Evolutionary conservation across 176 grass and related monocot genomes (phyloP).

Genomic region (Cenchrus fungigraminus): DNA sequence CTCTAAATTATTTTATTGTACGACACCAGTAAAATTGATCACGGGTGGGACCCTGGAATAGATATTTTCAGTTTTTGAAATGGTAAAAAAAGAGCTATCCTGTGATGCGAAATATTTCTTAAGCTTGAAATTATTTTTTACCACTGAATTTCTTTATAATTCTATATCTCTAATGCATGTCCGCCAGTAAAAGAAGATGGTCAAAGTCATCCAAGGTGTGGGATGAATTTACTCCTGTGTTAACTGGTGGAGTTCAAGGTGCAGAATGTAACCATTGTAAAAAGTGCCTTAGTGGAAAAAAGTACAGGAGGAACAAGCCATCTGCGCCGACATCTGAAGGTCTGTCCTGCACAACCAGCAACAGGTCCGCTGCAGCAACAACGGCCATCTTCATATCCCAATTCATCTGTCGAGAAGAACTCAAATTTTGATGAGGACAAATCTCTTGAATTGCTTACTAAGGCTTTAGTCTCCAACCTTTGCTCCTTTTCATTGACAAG

Average conservation of each 20-base stretch:
- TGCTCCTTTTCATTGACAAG: constrained; percentile 14
- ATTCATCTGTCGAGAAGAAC: neutral
- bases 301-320: constrained; percentile 28
- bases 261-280: constrained; percentile 28
- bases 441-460: neutral
- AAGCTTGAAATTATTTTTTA: neutral
- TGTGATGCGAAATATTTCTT: too few relatives aligned
- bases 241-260: neutral
- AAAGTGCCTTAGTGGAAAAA: neutral
- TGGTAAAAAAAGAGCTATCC: neutral
- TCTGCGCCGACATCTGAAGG: constrained; percentile 17
- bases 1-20: neutral
- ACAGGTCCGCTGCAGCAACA: neutral
- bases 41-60: neutral
- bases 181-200: neutral
- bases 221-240: constrained; percentile 6
- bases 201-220: constrained; percentile 30
- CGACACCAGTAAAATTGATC: neutral
- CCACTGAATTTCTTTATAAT: neutral
- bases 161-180: neutral
- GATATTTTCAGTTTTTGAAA: neutral
- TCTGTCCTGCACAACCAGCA: neutral
- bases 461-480: neutral
- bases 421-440: neutral
- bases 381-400: neutral